These are phyloP conservation scores for Trametes villosa DNA, from an alignment of 768 basidiomycete genomes.

Conservation along the genomic window DNA sequence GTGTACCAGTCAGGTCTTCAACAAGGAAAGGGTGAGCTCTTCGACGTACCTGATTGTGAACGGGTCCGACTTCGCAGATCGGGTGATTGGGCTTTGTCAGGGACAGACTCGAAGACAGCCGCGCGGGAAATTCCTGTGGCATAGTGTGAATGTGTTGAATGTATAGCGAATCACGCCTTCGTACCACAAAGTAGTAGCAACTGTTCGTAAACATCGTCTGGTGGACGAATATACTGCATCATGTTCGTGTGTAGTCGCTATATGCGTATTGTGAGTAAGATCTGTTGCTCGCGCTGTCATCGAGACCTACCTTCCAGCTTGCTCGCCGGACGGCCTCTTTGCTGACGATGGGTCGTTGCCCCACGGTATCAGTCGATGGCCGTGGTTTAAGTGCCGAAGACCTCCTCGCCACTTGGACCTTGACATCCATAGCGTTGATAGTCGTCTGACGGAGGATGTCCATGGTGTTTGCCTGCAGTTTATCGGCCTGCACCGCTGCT, in stretches of 20 bases:
- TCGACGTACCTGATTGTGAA: background rate
- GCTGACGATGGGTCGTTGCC: background rate
- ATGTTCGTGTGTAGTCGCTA: conserved; percentile 17
- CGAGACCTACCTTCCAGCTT: conserved; percentile 14
- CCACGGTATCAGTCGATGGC: background rate
- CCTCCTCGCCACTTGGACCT: conserved; percentile 18
- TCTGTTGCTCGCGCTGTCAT: background rate
- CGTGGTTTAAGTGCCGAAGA: conserved; percentile 2
- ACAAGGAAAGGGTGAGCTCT: background rate
- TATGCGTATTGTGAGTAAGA: background rate
- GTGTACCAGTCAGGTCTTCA: background rate
- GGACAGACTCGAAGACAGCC: background rate
- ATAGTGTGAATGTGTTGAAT: background rate
- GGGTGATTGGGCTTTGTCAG: background rate
- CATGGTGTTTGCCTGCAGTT: background rate
- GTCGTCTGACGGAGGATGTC: conserved; percentile 3
- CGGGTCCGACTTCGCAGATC: background rate
- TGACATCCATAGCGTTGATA: conserved; percentile 11
- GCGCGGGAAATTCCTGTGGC: background rate
- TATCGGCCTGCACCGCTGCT: background rate
- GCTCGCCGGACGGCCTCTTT: conserved; percentile 13
- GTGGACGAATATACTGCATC: conserved; percentile 12
- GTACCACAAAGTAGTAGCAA: conserved; percentile 8
- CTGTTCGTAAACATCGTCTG: conserved; percentile 12
- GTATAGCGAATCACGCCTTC: background rate